Evolutionary conservation across 1,284 basidiomycete genomes (phyloP).

Genomic region (Nidula niveotomentosa): DNA sequence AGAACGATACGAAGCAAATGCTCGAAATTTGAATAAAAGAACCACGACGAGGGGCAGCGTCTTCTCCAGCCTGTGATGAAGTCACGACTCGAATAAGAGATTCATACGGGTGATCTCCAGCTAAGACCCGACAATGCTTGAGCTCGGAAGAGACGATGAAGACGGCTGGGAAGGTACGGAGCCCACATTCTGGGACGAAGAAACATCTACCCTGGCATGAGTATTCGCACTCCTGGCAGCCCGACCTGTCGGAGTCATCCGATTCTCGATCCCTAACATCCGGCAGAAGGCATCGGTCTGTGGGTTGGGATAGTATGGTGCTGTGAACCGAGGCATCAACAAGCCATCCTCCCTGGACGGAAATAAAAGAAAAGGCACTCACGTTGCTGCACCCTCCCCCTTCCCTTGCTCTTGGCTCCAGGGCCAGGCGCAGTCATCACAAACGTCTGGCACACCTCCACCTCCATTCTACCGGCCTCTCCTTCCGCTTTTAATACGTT

Average conservation of each 20-base stretch:
- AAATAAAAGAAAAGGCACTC: constrained; percentile 20
- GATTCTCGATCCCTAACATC: constrained; percentile 81
- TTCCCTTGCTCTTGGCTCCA: constrained; percentile 28
- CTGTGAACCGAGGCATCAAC: constrained; percentile 33
- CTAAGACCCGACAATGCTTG: too few relatives aligned
- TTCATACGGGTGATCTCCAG: too few relatives aligned
- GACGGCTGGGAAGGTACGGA: too few relatives aligned
- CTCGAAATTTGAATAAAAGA: too few relatives aligned
- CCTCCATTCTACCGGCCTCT: constrained; percentile 25
- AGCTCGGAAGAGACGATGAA: too few relatives aligned
- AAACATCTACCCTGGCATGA: too few relatives aligned
- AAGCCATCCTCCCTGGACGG: neutral
- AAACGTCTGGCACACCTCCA: constrained; percentile 73
- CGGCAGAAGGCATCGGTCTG: constrained; percentile 88
- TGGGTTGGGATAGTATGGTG: constrained; percentile 83
- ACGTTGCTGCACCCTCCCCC: constrained; percentile 46
- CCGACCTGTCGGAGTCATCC: constrained; percentile 52
- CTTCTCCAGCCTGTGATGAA: too few relatives aligned
- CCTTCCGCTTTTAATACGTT: constrained; percentile 42
- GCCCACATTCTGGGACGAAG: too few relatives aligned
- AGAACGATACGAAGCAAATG: too few relatives aligned
- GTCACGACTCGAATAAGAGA: too few relatives aligned
- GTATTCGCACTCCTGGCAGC: too few relatives aligned
- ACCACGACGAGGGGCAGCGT: too few relatives aligned
- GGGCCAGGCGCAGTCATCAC: constrained; percentile 72